Conservation (phyloP, 257 asterid genomes). For the Rauvolfia tetraphylla region DNA sequence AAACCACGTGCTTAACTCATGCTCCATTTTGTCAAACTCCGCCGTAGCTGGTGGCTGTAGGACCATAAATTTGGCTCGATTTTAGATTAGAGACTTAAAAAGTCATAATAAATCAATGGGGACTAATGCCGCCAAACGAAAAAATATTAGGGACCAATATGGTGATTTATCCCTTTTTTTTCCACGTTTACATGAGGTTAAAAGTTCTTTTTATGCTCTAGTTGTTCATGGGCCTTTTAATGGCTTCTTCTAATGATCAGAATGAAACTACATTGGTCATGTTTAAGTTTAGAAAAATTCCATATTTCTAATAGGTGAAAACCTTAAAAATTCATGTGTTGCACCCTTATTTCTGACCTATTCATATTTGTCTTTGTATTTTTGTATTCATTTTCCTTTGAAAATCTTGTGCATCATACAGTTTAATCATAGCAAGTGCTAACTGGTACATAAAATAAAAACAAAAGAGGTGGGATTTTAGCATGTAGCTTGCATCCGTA, state of each 20-base stretch:
- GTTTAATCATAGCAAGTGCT: background rate
- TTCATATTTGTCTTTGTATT: background rate
- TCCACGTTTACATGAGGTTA: background rate
- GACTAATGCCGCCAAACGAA: no score
- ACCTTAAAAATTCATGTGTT: background rate
- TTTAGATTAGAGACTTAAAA: no score
- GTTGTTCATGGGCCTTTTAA: background rate
- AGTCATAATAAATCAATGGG: no score
- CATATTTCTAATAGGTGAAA: background rate
- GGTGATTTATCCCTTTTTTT: no score
- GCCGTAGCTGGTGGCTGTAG: no score
- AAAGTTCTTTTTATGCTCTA: background rate
- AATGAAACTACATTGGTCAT: background rate
- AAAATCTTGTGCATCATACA: background rate
- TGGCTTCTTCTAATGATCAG: background rate
- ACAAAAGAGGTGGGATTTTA: no score
- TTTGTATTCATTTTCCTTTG: no score
- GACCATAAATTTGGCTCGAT: no score
- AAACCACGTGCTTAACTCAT: no score
- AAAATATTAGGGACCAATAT: no score
- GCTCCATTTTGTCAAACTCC: no score
- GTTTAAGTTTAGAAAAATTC: background rate
- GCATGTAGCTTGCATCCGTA: no score
- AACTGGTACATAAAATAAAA: background rate
- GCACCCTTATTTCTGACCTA: background rate